Evolutionary conservation across 257 asterid genomes (phyloP).

Genomic region (Plantago ovata): DNA sequence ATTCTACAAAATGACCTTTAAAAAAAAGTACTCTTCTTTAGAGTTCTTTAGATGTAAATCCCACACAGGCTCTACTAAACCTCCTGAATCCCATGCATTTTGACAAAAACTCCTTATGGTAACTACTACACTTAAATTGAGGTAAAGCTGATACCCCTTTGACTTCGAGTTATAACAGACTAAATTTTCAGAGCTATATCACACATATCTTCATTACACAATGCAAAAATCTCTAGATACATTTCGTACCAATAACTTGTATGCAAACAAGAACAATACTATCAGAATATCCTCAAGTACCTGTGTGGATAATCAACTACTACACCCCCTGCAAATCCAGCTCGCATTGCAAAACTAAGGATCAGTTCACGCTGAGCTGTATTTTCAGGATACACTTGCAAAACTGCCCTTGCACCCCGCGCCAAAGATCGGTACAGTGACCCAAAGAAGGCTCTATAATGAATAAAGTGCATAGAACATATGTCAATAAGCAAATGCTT

Average conservation of each 20-base stretch:
- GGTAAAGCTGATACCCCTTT: too few species aligned
- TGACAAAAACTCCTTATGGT: too few species aligned
- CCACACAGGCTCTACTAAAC: too few species aligned
- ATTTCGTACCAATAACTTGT: background rate
- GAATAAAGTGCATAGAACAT: background rate
- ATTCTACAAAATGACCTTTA: too few species aligned
- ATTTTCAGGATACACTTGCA: constrained; percentile 92
- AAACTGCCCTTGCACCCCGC: constrained; percentile 93
- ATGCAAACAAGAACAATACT: background rate
- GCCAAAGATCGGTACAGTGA: constrained; percentile 80
- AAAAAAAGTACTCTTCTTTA: too few species aligned
- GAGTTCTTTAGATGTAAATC: too few species aligned
- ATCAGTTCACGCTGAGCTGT: constrained; percentile 83
- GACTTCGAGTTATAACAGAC: too few species aligned
- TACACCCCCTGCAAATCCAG: constrained; percentile 95
- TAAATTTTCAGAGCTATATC: too few species aligned
- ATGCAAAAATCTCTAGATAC: background rate
- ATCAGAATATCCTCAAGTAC: constrained; percentile 22
- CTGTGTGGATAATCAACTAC: constrained; percentile 94
- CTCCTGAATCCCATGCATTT: too few species aligned
- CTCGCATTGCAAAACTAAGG: constrained; percentile 83
- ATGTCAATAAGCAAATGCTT: constrained; percentile 9
- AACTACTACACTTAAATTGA: too few species aligned
- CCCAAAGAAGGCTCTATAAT: constrained; percentile 82
- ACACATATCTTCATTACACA: background rate